Conservation (phyloP, 2,329 filamentous ascomycete species). For the Epichloe sp. region DNA sequence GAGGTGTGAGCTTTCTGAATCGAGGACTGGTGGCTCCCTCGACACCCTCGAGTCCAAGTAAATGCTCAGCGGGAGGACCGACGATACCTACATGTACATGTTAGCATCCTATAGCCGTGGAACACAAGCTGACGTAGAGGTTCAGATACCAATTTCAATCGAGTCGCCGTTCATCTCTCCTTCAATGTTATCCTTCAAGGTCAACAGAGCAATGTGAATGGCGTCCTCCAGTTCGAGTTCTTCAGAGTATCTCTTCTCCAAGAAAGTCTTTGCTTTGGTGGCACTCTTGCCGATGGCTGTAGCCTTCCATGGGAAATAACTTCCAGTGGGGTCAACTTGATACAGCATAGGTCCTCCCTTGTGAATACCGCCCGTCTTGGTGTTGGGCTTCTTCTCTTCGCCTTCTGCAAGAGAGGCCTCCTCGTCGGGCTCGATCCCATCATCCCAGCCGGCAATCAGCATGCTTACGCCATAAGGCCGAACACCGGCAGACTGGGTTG, state of each 20-base stretch:
- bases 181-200: conserved; percentile 97
- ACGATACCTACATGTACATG: conserved; percentile 58
- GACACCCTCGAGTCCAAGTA: conserved; percentile 83
- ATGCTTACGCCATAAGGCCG: conserved; percentile 92
- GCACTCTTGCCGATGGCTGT: conserved; percentile 98
- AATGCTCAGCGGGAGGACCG: conserved; percentile 81
- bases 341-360: conserved; percentile 97
- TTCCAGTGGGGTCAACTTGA: conserved; percentile 97
- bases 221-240: conserved; percentile 94
- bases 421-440: conserved; percentile 82
- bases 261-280: conserved; percentile 94
- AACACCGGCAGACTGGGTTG: conserved; percentile 94
- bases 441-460: conserved; percentile 94
- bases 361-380: conserved; percentile 88
- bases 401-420: conserved; percentile 41
- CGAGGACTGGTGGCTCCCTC: conserved; percentile 73
- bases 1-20: conserved; percentile 88
- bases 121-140: not conserved
- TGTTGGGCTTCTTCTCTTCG: conserved; percentile 61
- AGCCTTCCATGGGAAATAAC: conserved; percentile 99
- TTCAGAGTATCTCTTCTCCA: conserved; percentile 98
- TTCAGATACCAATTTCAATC: conserved; percentile 76
- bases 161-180: conserved; percentile 99
- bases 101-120: conserved; percentile 11
- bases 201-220: conserved; percentile 93